Percentiles rank a stretch among this genome's conserved stretches.
phyloP scores from a whole-genome alignment of 306 rosid genomes.

The Aeschynomene evenia region DNA sequence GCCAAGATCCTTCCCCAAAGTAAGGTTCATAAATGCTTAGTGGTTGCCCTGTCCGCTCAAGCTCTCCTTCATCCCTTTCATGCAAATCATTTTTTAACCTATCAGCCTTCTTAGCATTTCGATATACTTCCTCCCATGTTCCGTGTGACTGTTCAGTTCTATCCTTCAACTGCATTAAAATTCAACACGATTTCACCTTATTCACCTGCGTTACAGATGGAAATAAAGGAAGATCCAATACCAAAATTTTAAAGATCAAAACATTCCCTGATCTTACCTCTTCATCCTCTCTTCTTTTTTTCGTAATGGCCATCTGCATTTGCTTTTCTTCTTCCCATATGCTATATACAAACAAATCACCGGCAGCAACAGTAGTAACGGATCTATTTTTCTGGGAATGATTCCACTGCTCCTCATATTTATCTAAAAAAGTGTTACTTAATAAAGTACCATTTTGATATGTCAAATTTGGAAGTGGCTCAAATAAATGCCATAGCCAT shows the following conservation, averaged over 20 bases:
- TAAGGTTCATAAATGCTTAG: conserved; percentile 95
- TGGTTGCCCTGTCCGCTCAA: conserved; percentile 93
- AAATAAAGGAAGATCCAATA: background rate
- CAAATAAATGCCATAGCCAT: conserved; percentile 87
- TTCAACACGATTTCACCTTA: conserved; percentile 15
- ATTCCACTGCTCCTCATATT: conserved; percentile 67
- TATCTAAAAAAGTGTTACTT: conserved; percentile 63
- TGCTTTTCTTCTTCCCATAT: conserved; percentile 90
- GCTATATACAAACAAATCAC: conserved; percentile 64
- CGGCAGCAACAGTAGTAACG: conserved; percentile 29
- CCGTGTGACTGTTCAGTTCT: conserved; percentile 82
- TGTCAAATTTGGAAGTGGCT: conserved; percentile 52
- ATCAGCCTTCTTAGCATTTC: conserved; percentile 74
- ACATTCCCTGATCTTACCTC: conserved; percentile 55
- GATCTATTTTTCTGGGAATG: conserved; percentile 47
- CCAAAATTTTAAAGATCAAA: conserved; percentile 15
- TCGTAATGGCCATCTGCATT: conserved; percentile 46
- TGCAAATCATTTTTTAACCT: conserved; percentile 82
- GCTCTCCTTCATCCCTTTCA: conserved; percentile 94
- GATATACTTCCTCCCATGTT: conserved; percentile 95
- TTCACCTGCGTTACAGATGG: background rate
- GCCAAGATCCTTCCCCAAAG: conserved; percentile 92
- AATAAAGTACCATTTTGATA: conserved; percentile 43
- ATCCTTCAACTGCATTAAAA: conserved; percentile 72
- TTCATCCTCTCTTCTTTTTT: conserved; percentile 80